Evolutionary conservation across 257 asterid species (phyloP), one percentile per base, ranked within the genome.

Genomic region (Salvia splendens): DNA sequence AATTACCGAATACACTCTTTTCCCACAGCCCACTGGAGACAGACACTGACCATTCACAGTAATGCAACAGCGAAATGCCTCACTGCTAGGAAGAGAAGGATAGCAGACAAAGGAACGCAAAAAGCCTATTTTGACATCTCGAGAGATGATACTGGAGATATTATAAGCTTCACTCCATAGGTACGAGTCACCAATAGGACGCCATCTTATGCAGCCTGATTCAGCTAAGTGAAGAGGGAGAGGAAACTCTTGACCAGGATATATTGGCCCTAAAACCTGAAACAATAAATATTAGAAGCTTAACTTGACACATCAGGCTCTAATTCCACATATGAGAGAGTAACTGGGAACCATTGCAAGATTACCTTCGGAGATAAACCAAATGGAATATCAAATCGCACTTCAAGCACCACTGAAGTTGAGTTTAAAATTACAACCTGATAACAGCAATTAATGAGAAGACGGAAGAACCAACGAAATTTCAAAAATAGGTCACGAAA

Each of bases 161-260:
- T 80, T 86, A 75, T 83, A 87, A 70, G 95, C 89, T 84, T 93
- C 99, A 76, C 97, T 93, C 99, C 99, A 90, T 28, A 90, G 80
- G 81, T 85, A 82, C 30, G 90, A 81, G 67, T 82, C 89, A 43
- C 99, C 95, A 75, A 87, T 78, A 70, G 99, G 99, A 64, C 97
- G 97, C 90, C 99, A 93, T 67, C 97, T 69, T 71, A 90, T 83
- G 73, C 80, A 86, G 69, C 99, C 99, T 51, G 91, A 83, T 84
- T 86, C 96, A 76, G 97, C 97, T 84, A 90, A 80, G 81, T 93
- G 99, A 71, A 93, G 84, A 67, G 99, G 99, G 67, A 90, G 89
- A 17, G 99, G 99, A 84, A 88, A 88, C 82, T 90, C 96, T 79
- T 86, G 90, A 59, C 98, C 97, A 58, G 98, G 93, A 77, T 77